Conservation (phyloP, 768 basidiomycete species). For the Porphyrellus cyaneotinctus region DNA sequence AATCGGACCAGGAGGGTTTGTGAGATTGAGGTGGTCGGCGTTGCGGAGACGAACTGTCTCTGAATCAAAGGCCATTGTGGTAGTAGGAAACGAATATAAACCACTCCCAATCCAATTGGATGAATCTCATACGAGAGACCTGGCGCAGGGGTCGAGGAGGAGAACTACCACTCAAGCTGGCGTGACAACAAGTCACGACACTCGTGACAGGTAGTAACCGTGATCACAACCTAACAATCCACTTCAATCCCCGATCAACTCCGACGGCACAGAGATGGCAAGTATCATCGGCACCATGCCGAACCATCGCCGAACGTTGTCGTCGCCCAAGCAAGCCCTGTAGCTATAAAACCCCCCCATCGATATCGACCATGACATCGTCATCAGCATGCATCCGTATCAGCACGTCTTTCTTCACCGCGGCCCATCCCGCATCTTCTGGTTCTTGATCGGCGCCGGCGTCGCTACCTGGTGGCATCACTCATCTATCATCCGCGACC, state of each 20-base stretch:
- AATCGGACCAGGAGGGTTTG: conserved; percentile 22
- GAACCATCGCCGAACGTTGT: conserved; percentile 20
- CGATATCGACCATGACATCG: neutral
- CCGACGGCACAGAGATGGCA: conserved; percentile 18
- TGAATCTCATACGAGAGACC: conserved; percentile 2
- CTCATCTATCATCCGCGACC: conserved; percentile 42
- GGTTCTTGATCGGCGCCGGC: conserved; percentile 63
- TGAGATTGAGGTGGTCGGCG: conserved; percentile 12
- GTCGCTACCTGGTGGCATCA: conserved; percentile 36
- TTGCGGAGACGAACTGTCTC: conserved; percentile 29
- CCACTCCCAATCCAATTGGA: neutral
- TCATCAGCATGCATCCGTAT: conserved; percentile 22
- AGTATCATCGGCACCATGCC: conserved; percentile 12
- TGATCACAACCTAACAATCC: neutral
- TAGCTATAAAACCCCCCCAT: conserved; percentile 13
- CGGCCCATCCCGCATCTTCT: conserved; percentile 57
- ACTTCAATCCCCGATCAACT: conserved; percentile 3
- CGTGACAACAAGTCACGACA: conserved; percentile 25
- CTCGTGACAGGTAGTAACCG: conserved; percentile 7
- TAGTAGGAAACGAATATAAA: neutral
- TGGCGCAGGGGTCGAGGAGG: neutral
- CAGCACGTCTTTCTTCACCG: conserved; percentile 24
- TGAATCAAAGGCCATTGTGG: conserved; percentile 28
- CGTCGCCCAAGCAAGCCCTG: conserved; percentile 13
- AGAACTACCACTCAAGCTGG: neutral